Conservation (phyloP, 2,329 filamentous ascomycete genomes). For the Metarhizium album region DNA sequence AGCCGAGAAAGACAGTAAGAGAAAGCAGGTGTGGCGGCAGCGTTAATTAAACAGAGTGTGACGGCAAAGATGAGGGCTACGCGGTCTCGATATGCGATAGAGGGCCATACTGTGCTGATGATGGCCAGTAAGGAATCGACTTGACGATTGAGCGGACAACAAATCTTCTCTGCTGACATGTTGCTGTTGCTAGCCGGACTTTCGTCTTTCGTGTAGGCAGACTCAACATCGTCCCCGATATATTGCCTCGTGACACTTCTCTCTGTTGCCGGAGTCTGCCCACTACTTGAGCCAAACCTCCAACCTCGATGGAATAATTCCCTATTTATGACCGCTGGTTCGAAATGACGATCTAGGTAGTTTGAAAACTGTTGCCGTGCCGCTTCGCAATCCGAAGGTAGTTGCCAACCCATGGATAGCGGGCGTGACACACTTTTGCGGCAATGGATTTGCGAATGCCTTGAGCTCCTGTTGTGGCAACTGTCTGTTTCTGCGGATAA, state of each 20-base stretch:
- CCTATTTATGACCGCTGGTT: neutral
- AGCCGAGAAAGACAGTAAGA: slow-evolving; percentile 66
- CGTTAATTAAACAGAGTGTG: slow-evolving; percentile 50
- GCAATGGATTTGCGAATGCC: slow-evolving; percentile 34
- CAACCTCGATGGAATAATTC: neutral
- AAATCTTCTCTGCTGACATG: neutral
- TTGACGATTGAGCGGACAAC: neutral
- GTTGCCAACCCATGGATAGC: slow-evolving; percentile 28
- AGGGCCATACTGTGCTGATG: slow-evolving; percentile 56
- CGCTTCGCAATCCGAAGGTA: neutral
- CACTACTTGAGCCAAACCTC: neutral
- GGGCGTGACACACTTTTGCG: slow-evolving; percentile 35
- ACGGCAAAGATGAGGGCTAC: slow-evolving; percentile 49
- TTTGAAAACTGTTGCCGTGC: slow-evolving; percentile 3
- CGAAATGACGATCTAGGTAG: slow-evolving; percentile 5
- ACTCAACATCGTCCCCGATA: neutral
- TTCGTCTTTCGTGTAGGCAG: neutral
- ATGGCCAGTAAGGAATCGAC: slow-evolving; percentile 10
- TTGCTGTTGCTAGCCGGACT: too few species aligned
- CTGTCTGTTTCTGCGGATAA: neutral
- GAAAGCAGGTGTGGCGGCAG: slow-evolving; percentile 61
- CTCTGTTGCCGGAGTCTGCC: neutral
- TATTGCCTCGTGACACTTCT: neutral
- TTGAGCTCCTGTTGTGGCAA: neutral
- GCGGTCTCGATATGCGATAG: slow-evolving; percentile 40